Evolutionary conservation across 2,329 filamentous ascomycete genomes (phyloP).

Genomic region (Cyclaneusma minus): DNA sequence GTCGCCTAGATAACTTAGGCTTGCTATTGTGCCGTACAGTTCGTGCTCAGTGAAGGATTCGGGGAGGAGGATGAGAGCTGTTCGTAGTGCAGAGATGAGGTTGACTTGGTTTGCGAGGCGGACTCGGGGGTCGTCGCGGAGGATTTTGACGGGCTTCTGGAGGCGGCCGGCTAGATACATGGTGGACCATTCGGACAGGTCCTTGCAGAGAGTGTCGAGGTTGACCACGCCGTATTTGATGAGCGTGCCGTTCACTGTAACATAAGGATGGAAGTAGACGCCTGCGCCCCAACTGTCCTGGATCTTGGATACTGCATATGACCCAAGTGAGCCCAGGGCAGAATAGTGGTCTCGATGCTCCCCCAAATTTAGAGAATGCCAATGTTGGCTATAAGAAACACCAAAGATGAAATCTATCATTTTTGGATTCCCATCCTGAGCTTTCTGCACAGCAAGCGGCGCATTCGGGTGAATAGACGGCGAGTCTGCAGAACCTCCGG

Average conservation of each 20-base stretch:
- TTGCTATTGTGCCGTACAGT: slow-evolving; percentile 80
- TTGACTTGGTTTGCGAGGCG: slow-evolving; percentile 94
- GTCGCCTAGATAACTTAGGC: slow-evolving; percentile 87
- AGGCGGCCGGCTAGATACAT: slow-evolving; percentile 91
- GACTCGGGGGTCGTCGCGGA: slow-evolving; percentile 83
- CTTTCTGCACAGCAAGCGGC: slow-evolving; percentile 63
- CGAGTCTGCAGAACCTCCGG: slow-evolving; percentile 37
- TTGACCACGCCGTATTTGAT: slow-evolving; percentile 98
- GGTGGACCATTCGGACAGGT: slow-evolving; percentile 83
- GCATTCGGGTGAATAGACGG: slow-evolving; percentile 64
- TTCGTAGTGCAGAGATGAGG: slow-evolving; percentile 77
- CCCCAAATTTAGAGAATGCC: slow-evolving; percentile 83
- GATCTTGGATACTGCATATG: slow-evolving; percentile 66
- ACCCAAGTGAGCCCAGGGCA: slow-evolving; percentile 66
- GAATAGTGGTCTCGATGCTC: slow-evolving; percentile 92
- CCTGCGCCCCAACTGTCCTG: slow-evolving; percentile 85
- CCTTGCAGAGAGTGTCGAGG: slow-evolving; percentile 71
- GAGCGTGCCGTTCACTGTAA: slow-evolving; percentile 85
- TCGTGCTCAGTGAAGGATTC: slow-evolving; percentile 73
- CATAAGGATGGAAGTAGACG: slow-evolving; percentile 93
- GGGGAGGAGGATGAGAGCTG: slow-evolving; percentile 74
- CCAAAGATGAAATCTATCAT: slow-evolving; percentile 99
- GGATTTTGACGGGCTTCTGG: slow-evolving; percentile 95
- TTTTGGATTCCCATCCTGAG: slow-evolving; percentile 77
- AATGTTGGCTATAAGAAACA: slow-evolving; percentile 87